phyloP scores from a whole-genome alignment of 305 asterid species.

The Striga hermonthica region DNA sequence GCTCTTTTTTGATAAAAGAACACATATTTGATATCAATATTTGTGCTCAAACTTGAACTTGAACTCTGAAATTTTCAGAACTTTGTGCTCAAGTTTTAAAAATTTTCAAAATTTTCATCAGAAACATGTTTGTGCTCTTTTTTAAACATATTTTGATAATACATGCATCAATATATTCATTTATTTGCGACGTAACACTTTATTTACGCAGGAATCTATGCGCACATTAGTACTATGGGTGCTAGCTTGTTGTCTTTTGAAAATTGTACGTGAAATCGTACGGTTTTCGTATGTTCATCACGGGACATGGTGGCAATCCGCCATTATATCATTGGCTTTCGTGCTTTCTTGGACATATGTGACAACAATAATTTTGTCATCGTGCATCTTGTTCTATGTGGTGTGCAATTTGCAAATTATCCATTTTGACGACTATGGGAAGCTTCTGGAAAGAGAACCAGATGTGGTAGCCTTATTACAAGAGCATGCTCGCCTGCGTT shows the following conservation, averaged over 20 bases:
- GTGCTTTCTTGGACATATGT: slow-evolving; percentile 64
- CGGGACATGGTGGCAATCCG: slow-evolving; percentile 68
- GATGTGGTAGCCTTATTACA: slow-evolving; percentile 57
- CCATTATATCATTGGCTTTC: slow-evolving; percentile 45
- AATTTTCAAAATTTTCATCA: no score
- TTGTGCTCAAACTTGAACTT: no score
- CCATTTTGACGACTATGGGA: slow-evolving; percentile 79
- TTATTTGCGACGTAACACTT: not conserved
- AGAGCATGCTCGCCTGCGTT: slow-evolving; percentile 69
- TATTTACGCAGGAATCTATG: slow-evolving; percentile 53
- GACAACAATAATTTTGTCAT: slow-evolving; percentile 52
- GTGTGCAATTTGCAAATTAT: slow-evolving; percentile 84
- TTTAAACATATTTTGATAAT: no score
- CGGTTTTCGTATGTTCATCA: slow-evolving; percentile 60
- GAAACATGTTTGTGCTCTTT: no score
- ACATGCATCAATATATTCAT: no score
- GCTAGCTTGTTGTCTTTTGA: slow-evolving; percentile 60
- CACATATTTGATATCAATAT: no score
- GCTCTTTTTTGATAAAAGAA: no score
- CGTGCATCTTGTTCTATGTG: slow-evolving; percentile 59
- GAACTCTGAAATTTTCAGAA: no score
- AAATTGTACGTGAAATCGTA: slow-evolving; percentile 63
- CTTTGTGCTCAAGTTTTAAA: no score
- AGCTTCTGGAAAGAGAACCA: slow-evolving; percentile 65
- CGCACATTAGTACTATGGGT: slow-evolving; percentile 63